A percentile compares a stretch with the other conserved stretches of the same genome.
These are phyloP conservation scores for Xylariaceae sp. DNA, from an alignment of 2,329 filamentous ascomycete genomes.

Conservation along the genomic window DNA sequence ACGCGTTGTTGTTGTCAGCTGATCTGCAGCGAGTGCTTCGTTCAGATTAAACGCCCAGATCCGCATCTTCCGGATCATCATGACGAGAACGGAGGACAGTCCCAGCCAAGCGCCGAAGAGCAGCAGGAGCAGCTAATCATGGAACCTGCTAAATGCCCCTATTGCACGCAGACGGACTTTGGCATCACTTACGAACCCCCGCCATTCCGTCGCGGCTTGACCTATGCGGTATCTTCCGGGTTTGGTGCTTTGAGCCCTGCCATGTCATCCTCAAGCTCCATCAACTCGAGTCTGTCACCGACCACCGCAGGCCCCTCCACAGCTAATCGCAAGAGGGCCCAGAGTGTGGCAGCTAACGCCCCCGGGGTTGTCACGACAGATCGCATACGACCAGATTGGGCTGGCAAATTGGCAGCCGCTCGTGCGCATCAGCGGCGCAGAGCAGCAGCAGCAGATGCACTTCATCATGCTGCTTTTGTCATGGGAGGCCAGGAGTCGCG, in stretches of 20 bases:
- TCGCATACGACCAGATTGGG: slow-evolving; percentile 89
- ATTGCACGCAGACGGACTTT: slow-evolving; percentile 92
- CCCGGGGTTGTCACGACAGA: slow-evolving; percentile 90
- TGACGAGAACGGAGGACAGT: slow-evolving; percentile 29
- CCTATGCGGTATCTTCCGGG: slow-evolving; percentile 53
- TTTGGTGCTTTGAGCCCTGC: slow-evolving; percentile 58
- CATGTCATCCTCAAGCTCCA: slow-evolving; percentile 81
- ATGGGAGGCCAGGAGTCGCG: slow-evolving; percentile 62
- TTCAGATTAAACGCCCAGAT: slow-evolving; percentile 85
- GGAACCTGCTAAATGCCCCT: slow-evolving; percentile 87
- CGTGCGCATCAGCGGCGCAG: slow-evolving; percentile 79
- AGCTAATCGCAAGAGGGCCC: slow-evolving; percentile 44
- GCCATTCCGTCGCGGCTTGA: slow-evolving; percentile 78
- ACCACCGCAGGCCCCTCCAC: slow-evolving; percentile 31
- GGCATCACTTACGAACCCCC: slow-evolving; percentile 93
- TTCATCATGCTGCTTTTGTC: slow-evolving; percentile 92
- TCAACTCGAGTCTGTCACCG: slow-evolving; percentile 57
- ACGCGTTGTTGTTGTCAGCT: slow-evolving; percentile 93
- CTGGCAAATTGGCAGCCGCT: slow-evolving; percentile 79
- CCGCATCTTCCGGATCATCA: slow-evolving; percentile 72
- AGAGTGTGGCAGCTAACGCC: slow-evolving; percentile 73
- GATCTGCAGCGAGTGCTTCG: slow-evolving; percentile 98
- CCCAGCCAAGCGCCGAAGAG: slow-evolving; percentile 43
- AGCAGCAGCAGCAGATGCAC: slow-evolving; percentile 85
- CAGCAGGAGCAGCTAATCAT: slow-evolving; percentile 70